A percentile compares a stretch with the other conserved stretches of the same genome.
phyloP scores from a whole-genome alignment of 345 rosid species.

The Pugionium dolabratum region DNA sequence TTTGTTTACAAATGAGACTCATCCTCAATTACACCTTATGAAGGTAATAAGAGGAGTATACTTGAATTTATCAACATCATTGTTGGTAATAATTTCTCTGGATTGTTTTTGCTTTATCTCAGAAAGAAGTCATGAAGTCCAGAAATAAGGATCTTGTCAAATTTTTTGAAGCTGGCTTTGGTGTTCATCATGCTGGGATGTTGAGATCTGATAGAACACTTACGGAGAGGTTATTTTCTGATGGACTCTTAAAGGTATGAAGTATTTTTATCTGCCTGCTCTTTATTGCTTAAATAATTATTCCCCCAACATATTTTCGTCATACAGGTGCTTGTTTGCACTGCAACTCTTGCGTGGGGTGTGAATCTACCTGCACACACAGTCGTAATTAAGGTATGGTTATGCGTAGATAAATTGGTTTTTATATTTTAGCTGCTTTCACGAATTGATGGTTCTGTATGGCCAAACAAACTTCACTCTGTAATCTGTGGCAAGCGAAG shows the following conservation, averaged over 20 bases:
- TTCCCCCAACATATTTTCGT: slow-evolving; percentile 30
- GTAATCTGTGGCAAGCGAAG: slow-evolving; percentile 17
- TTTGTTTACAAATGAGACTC: slow-evolving; percentile 60
- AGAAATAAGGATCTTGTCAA: slow-evolving; percentile 90
- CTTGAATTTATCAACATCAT: slow-evolving; percentile 17
- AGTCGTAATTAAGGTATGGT: slow-evolving; percentile 89
- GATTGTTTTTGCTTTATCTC: slow-evolving; percentile 38
- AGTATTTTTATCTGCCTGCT: slow-evolving; percentile 23
- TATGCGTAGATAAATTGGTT: slow-evolving; percentile 5
- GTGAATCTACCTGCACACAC: slow-evolving; percentile 98
- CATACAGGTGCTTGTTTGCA: slow-evolving; percentile 89
- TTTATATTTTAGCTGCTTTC: slow-evolving; percentile 19
- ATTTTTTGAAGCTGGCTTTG: slow-evolving; percentile 72
- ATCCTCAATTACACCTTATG: slow-evolving; percentile 64
- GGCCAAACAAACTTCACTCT: slow-evolving; percentile 5
- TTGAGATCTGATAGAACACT: slow-evolving; percentile 89
- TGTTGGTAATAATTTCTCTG: slow-evolving; percentile 24
- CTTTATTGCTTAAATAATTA: slow-evolving; percentile 15
- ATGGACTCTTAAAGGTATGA: slow-evolving; percentile 81
- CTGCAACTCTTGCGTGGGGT: slow-evolving; percentile 99
- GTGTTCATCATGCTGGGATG: slow-evolving; percentile 99
- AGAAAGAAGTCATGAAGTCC: slow-evolving; percentile 91
- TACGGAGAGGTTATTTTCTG: slow-evolving; percentile 90
- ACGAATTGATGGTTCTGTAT: slow-evolving; percentile 12
- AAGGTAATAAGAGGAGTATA: slow-evolving; percentile 53